Conservation (phyloP, 495 filamentous ascomycete genomes). For the Penicillium samsonianum region DNA sequence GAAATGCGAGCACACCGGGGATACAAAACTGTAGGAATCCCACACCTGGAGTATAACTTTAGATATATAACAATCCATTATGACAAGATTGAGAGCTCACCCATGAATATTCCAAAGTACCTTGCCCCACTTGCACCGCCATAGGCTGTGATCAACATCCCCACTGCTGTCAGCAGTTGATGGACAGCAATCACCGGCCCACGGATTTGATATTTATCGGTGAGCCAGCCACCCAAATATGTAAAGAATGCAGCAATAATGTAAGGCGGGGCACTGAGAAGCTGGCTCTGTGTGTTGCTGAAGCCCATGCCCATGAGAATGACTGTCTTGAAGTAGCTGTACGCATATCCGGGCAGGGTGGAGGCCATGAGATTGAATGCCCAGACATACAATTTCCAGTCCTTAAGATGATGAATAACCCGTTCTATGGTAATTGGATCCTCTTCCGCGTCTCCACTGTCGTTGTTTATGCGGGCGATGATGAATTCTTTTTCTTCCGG, state of each 20-base stretch:
- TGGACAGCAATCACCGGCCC: conserved; percentile 5
- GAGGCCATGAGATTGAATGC: conserved; percentile 8
- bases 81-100: neutral
- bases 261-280: conserved; percentile 5
- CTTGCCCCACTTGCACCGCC: neutral
- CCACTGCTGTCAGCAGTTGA: conserved; percentile 2
- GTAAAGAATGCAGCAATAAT: neutral
- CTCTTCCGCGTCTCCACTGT: neutral
- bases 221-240: neutral
- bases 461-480: conserved; percentile 5
- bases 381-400: conserved; percentile 8
- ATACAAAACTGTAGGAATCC: conserved; percentile 7
- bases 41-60: neutral
- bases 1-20: conserved; percentile 1
- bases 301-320: conserved; percentile 4
- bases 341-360: conserved; percentile 5
- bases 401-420: neutral
- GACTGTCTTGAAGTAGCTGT: conserved; percentile 7
- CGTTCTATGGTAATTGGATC: neutral
- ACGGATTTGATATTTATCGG: conserved; percentile 6
- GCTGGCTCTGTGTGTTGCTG: neutral
- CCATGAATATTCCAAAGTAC: conserved; percentile 5
- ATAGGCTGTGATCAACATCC: conserved; percentile 6
- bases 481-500: neutral
- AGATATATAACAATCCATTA: neutral